These are phyloP conservation scores for Colletotrichum acutatum DNA, from an alignment of 2,329 filamentous ascomycete genomes.

Conservation along the genomic window DNA sequence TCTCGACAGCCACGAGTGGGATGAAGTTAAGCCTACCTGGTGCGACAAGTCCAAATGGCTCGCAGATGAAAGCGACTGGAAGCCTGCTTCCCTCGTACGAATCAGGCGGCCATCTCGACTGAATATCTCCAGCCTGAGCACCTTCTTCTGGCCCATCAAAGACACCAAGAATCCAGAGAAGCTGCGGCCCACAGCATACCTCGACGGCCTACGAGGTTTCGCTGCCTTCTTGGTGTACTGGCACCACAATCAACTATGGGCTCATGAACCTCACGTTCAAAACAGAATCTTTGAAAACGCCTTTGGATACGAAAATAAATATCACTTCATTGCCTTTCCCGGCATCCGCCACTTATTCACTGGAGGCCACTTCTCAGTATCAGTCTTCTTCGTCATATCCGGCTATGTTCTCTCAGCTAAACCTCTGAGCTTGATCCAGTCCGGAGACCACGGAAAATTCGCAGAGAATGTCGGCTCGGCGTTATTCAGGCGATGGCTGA, in stretches of 20 bases:
- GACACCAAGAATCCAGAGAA: slow-evolving; percentile 27
- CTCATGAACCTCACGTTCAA: slow-evolving; percentile 46
- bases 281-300: slow-evolving; percentile 48
- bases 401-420: slow-evolving; percentile 67
- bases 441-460: slow-evolving; percentile 53
- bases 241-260: slow-evolving; percentile 57
- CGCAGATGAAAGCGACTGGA: slow-evolving; percentile 40
- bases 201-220: slow-evolving; percentile 60
- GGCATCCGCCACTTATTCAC: slow-evolving; percentile 69
- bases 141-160: slow-evolving; percentile 34
- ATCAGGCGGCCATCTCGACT: slow-evolving; percentile 25
- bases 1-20: slow-evolving; percentile 48
- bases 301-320: slow-evolving; percentile 60
- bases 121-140: not conserved
- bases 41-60: slow-evolving; percentile 38
- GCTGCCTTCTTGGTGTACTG: slow-evolving; percentile 60
- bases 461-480: slow-evolving; percentile 58
- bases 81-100: slow-evolving; percentile 39
- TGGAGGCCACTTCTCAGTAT: slow-evolving; percentile 68
- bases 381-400: slow-evolving; percentile 67
- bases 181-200: slow-evolving; percentile 55
- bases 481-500: slow-evolving; percentile 60
- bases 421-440: slow-evolving; percentile 57
- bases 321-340: slow-evolving; percentile 64
- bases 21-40: slow-evolving; percentile 42